These are phyloP conservation scores for Theileria orientalis DNA, from an alignment of 169 alveolate genomes.

Conservation along the genomic window DNA sequence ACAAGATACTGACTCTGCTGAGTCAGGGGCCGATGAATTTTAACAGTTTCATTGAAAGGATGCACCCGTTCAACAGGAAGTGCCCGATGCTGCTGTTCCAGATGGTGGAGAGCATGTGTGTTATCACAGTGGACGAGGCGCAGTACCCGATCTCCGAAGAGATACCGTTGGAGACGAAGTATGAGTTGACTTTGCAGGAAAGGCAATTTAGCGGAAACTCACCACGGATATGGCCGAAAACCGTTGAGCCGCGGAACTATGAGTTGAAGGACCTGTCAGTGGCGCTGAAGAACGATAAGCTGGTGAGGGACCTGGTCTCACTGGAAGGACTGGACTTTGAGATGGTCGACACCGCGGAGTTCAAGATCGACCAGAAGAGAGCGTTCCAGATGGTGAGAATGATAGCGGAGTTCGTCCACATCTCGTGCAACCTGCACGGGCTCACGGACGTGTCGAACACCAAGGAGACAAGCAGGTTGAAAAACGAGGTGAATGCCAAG, in stretches of 20 bases:
- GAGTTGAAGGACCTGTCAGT: slow-evolving; percentile 10
- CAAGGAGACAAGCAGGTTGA: neutral
- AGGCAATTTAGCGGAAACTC: neutral
- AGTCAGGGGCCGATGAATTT: slow-evolving; percentile 31
- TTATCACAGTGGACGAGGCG: slow-evolving; percentile 36
- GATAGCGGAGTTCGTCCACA: slow-evolving; percentile 40
- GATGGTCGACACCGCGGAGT: neutral
- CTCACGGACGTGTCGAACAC: slow-evolving; percentile 10
- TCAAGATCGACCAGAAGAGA: neutral
- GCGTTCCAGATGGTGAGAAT: slow-evolving; percentile 19
- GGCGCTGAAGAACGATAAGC: neutral
- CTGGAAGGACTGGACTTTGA: neutral
- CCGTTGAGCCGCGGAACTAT: neutral
- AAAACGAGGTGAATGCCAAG: neutral
- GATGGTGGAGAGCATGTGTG: slow-evolving; percentile 27
- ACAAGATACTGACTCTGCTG: slow-evolving; percentile 7
- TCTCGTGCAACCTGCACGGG: slow-evolving; percentile 48
- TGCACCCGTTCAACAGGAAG: slow-evolving; percentile 44
- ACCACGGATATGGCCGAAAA: neutral
- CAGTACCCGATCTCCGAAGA: neutral
- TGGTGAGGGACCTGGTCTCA: neutral
- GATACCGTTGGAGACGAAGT: neutral
- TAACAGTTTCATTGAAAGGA: slow-evolving; percentile 27
- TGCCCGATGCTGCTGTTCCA: slow-evolving; percentile 42
- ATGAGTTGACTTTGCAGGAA: slow-evolving; percentile 1